Evolutionary conservation across 164 flowering plant genomes (phyloP), one percentile per base, ranked within the genome.

Genomic region (Vitis rotundifolia): DNA sequence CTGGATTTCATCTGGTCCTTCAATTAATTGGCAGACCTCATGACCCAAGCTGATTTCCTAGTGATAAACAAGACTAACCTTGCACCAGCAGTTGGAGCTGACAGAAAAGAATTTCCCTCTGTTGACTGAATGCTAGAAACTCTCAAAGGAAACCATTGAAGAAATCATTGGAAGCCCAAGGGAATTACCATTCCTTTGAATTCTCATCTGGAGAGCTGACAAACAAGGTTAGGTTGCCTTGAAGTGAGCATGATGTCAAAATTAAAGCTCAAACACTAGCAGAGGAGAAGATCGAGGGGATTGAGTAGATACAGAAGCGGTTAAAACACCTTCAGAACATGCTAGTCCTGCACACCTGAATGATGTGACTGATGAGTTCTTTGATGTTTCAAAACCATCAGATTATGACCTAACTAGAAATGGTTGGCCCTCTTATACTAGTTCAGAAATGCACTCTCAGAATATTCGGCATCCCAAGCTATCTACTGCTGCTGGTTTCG

Each of bases 301-400:
- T 12, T 12, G 8, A 9, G 70, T 28, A 49, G 64, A 74, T 28
- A 22, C 1, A 22, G 76, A 80, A 6, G n/a, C 18, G 54, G 81
- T 74, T 12, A 73, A 57, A 68, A 31, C 59, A n/a, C 49, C 71
- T 60, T 76, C 80, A 11, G 64, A 64, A 19, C 73, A 62, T 66
- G 49, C 73, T 48, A 83, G 87, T 65, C 79, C 83, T 11, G 68
- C 68, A 64, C 79, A 71, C 26, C 57, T 83, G 59, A 75, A 80
- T 70, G 86, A 83, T 67, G 77, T 74, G 1, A 60, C 80, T 49
- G 87, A 86, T 76, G 89, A 83, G 77, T 86, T 82, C 70, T 86
- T 86, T 71, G 89, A 86, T 75, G 87, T 81, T 71, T 71, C 83
- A 12, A 85, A 86, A 48, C 73, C 78, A 29, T 12, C 77, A 47